These are phyloP conservation scores for Penicillium nucicola DNA, from an alignment of 495 filamentous ascomycete species.

Conservation along the genomic window DNA sequence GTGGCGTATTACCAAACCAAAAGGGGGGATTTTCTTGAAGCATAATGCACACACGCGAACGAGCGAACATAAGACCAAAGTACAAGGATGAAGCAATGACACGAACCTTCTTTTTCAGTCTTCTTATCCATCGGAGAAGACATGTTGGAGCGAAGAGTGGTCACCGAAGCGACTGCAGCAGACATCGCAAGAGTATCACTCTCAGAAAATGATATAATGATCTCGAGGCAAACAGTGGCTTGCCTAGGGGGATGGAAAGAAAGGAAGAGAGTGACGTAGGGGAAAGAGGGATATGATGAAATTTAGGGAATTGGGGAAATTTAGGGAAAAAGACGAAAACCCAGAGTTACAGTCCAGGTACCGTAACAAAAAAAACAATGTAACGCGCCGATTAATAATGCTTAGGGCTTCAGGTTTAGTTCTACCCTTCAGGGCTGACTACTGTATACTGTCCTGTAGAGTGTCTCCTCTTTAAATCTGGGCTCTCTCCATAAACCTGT, in stretches of 20 bases:
- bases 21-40: conserved; percentile 17
- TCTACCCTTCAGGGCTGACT: no score
- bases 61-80: conserved; percentile 4
- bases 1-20: conserved; percentile 39
- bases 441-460: no score
- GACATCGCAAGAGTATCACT: conserved; percentile 33
- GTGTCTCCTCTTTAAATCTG: no score
- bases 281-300: conserved; percentile 18
- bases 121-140: conserved; percentile 52
- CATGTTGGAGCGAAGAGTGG: conserved; percentile 29
- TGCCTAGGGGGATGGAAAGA: conserved; percentile 16
- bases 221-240: conserved; percentile 11
- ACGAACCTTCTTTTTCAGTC: conserved; percentile 36
- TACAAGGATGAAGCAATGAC: conserved; percentile 8
- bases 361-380: neutral
- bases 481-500: no score
- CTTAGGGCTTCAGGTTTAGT: no score
- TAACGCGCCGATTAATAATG: no score
- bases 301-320: conserved; percentile 10
- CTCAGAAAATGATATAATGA: conserved; percentile 4
- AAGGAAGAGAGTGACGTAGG: conserved; percentile 27
- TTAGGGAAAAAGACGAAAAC: conserved; percentile 6
- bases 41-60: conserved; percentile 11
- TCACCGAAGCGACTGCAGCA: conserved; percentile 44
- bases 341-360: neutral